Evolutionary conservation across 805 yeast species (phyloP), one percentile per base, ranked within the genome.

Genomic region (Yamadazyma olivae): DNA sequence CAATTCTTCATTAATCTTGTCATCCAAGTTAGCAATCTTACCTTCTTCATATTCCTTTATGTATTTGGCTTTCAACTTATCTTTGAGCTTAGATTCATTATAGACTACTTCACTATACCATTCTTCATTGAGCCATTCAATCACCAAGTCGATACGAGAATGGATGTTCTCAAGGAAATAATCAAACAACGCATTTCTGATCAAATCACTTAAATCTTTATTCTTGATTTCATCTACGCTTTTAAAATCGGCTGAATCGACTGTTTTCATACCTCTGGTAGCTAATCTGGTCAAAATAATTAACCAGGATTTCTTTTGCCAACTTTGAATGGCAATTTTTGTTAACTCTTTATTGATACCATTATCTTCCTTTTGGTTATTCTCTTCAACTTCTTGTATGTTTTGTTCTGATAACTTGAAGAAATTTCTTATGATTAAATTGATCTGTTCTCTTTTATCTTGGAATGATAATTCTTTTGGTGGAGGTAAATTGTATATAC

Each of bases 71-170:
- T 42, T 24, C 54, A 37, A 22, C 38, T 44, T 49, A 8, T 49
- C 56, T 46, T 42, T 43, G 23, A 50, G 17, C 20, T 41, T 46
- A 39, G 45, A 59, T 41, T 67, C 70, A 39, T 58, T 59, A 32
- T 51, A 49, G 3, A 74, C 73, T 38, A 51, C 62, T 51, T 81
- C 85, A 32, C 77, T 67, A 61, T 77, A 81, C 95, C 96, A 93
- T 57, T 93, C 99, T 60, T 93, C 99, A 50, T 84, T 90, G 37
- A 93, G 64, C 99, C 99, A 93, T 44, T 84, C 89, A 25, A 91
- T 79, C 14, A 88, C 79, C 23, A 82, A 61, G 40, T 86, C 95
- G 9, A 90, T 71, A 23, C 91, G 67, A 7, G 67, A 69, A 37
- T 83, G 83, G 48, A 90, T 79, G 51, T 84, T 86, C 8, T 73